Evolutionary conservation across 2,329 filamentous ascomycete species (phyloP), one percentile per base, ranked within the genome.

Genomic region (Hypoxylon sp.): DNA sequence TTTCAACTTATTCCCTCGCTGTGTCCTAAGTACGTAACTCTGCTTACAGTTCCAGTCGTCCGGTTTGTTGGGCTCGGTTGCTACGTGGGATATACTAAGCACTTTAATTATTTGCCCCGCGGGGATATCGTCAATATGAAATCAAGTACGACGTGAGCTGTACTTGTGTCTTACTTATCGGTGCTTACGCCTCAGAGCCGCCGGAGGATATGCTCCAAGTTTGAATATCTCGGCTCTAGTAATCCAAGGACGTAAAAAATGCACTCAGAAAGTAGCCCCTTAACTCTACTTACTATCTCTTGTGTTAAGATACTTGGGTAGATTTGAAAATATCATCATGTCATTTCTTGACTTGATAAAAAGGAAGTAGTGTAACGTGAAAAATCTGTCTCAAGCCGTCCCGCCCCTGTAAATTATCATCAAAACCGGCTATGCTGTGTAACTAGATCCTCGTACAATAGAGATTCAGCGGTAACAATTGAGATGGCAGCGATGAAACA

Each of bases 31-130:
- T 31, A 10, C 6, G 50, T 19, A 29, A 29, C 50, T 52, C 19
- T 47, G 48, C 26, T 46, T 55, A 22, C 44, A 24, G 51, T 57
- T 58, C 59, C 59, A 63, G 44, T 53, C 39, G 50, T 44, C 42
- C 35, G 48, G 48, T 42, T 59, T 62, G 31, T 31, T 58, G 51
- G 59, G 52, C 13, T 17, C 24, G 39, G 52, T 66, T 63, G 50
- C 51, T 31, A 60, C 67, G 62, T 55, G 47, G 35, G 37, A 46
- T 64, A 58, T 35, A 61, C 65, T 71, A 69, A 71, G 69, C 61
- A 71, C 69, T 35, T 57, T 69, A 69, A 69, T 44, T 69, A 69
- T 69, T 65, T 66, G 62, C 69, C 59, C 66, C 59, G 57, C 69
- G 69, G 66, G 61, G 66, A 64, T 68, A 61, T 55, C 57, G 31